phyloP scores from a whole-genome alignment of 2,329 filamentous ascomycete species.

The Curvularia spicifera region DNA sequence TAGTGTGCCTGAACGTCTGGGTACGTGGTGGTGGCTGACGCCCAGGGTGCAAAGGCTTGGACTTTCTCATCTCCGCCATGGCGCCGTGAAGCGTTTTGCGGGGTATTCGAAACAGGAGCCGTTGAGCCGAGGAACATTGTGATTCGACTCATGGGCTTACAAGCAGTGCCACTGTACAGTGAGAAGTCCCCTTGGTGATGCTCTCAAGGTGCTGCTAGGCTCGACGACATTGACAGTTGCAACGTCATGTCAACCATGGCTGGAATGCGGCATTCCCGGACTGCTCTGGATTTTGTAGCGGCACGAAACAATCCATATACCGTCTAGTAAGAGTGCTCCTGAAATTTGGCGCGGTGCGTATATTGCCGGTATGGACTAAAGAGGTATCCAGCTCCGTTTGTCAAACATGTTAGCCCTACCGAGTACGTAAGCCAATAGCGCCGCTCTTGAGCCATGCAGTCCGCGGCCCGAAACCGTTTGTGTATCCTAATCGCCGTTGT shows the following conservation, averaged over 20 bases:
- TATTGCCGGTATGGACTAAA: background rate
- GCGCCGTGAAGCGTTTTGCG: constrained; percentile 16
- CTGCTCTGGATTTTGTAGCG: background rate
- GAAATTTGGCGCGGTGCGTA: background rate
- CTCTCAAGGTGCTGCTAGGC: background rate
- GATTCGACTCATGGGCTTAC: background rate
- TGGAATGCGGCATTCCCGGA: background rate
- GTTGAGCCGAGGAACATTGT: background rate
- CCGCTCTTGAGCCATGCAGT: background rate
- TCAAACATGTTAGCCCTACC: background rate
- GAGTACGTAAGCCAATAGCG: background rate
- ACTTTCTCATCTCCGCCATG: constrained; percentile 11
- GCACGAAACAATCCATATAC: background rate
- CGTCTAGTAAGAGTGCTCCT: background rate
- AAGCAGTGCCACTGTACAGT: background rate
- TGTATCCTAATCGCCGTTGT: background rate
- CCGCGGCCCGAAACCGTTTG: background rate
- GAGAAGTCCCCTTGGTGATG: background rate
- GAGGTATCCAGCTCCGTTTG: background rate
- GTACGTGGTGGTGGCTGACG: background rate
- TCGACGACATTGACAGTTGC: background rate
- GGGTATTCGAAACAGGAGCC: constrained; percentile 4
- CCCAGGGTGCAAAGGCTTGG: constrained; percentile 1
- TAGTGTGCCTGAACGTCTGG: background rate
- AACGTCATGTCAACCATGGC: background rate